These are phyloP conservation scores for Colletotrichum lentis DNA, from an alignment of 2,329 filamentous ascomycete genomes.

Conservation along the genomic window DNA sequence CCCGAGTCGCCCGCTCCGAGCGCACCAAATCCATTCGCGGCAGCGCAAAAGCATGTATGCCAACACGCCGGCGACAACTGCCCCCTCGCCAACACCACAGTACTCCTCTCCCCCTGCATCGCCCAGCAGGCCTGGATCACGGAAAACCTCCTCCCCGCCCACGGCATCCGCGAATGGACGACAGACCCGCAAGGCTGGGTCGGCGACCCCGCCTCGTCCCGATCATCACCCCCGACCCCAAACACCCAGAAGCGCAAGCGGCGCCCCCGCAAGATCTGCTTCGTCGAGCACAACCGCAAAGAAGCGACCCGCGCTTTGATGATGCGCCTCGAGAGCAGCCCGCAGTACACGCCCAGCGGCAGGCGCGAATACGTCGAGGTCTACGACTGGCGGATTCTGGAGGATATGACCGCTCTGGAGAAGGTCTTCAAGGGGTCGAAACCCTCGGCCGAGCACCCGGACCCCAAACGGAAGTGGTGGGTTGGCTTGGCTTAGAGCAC, in stretches of 20 bases:
- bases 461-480: slow-evolving; percentile 56
- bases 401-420: slow-evolving; percentile 53
- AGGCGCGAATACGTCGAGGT: slow-evolving; percentile 51
- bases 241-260: neutral
- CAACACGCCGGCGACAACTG: slow-evolving; percentile 48
- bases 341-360: slow-evolving; percentile 43
- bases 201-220: neutral
- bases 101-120: slow-evolving; percentile 56
- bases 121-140: slow-evolving; percentile 48
- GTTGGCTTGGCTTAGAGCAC: slow-evolving; percentile 51
- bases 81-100: slow-evolving; percentile 46
- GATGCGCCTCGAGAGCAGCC: slow-evolving; percentile 44
- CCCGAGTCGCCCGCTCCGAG: neutral
- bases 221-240: neutral
- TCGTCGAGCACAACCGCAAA: slow-evolving; percentile 50
- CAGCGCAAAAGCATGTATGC: slow-evolving; percentile 9
- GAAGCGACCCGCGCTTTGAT: slow-evolving; percentile 48
- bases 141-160: slow-evolving; percentile 51
- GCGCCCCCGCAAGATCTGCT: slow-evolving; percentile 37
- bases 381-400: slow-evolving; percentile 58
- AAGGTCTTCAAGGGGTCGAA: slow-evolving; percentile 39
- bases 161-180: slow-evolving; percentile 51
- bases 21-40: neutral
- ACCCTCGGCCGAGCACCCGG: slow-evolving; percentile 29
- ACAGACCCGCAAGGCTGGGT: slow-evolving; percentile 50